phyloP scores from a whole-genome alignment of 257 asterid species.

The Echium plantagineum region DNA sequence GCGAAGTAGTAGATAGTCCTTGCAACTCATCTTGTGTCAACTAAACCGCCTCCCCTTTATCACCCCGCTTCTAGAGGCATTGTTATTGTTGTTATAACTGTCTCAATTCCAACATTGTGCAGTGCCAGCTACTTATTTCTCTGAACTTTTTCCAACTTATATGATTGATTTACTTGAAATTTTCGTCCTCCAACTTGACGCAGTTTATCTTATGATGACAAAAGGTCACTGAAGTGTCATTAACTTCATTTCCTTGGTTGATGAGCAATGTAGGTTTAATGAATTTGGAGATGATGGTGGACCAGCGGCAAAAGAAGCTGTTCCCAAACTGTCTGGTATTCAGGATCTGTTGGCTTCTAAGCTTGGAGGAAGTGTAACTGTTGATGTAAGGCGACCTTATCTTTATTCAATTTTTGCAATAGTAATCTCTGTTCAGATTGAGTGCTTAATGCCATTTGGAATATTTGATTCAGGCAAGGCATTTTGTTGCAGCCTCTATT shows the following conservation, averaged over 20 bases:
- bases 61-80: too few relatives aligned
- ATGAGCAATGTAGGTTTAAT: constrained; percentile 39
- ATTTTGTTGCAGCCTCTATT: constrained; percentile 52
- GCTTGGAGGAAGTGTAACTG: constrained; percentile 36
- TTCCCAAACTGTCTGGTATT: constrained; percentile 51
- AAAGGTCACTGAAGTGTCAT: too few relatives aligned
- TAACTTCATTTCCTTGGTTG: not conserved
- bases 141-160: not conserved
- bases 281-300: constrained; percentile 91
- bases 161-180: not conserved
- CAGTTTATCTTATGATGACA: not conserved
- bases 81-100: too few relatives aligned
- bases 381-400: constrained; percentile 39
- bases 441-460: not conserved
- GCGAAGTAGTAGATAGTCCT: too few relatives aligned
- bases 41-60: too few relatives aligned
- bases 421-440: not conserved
- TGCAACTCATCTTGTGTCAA: too few relatives aligned
- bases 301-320: constrained; percentile 67
- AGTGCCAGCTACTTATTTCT: not conserved
- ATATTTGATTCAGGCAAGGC: constrained; percentile 41
- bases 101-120: not conserved
- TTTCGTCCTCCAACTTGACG: not conserved
- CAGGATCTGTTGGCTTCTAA: constrained; percentile 33
- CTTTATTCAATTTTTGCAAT: not conserved